phyloP scores from a whole-genome alignment of 2,329 filamentous ascomycete genomes.

The Microdochium nivale region DNA sequence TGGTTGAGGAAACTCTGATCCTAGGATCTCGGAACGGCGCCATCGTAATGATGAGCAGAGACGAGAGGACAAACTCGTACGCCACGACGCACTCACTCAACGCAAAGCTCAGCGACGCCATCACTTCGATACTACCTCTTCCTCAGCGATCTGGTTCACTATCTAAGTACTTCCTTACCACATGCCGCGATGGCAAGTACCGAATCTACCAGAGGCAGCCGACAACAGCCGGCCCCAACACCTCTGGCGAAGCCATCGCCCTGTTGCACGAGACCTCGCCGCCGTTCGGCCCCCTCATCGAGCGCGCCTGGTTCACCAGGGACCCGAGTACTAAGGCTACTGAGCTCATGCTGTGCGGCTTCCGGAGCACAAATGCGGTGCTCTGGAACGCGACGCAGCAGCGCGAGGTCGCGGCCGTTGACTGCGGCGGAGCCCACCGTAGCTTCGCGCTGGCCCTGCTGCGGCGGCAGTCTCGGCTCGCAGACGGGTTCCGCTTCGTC shows the following conservation, averaged over 20 bases:
- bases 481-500: conserved; percentile 43
- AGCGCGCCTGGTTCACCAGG: conserved; percentile 54
- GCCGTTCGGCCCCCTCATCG: conserved; percentile 68
- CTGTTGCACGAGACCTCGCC: conserved; percentile 61
- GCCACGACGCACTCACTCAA: conserved; percentile 23
- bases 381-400: conserved; percentile 70
- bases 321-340: conserved; percentile 12
- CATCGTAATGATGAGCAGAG: conserved; percentile 26
- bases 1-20: conserved; percentile 32
- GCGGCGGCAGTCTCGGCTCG: neutral
- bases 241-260: conserved; percentile 15
- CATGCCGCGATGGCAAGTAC: conserved; percentile 69
- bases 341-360: conserved; percentile 69
- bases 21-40: conserved; percentile 47
- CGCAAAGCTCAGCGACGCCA: conserved; percentile 46
- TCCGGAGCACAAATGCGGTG: conserved; percentile 70
- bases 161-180: conserved; percentile 51
- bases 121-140: conserved; percentile 56
- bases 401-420: conserved; percentile 60
- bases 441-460: conserved; percentile 45
- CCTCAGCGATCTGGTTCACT: conserved; percentile 16
- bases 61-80: conserved; percentile 11
- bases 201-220: conserved; percentile 47
- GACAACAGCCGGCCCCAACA: conserved; percentile 8
- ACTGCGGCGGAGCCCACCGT: conserved; percentile 80